These are phyloP conservation scores for Cercospora beticola DNA, from an alignment of 2,329 filamentous ascomycete species.

Conservation along the genomic window DNA sequence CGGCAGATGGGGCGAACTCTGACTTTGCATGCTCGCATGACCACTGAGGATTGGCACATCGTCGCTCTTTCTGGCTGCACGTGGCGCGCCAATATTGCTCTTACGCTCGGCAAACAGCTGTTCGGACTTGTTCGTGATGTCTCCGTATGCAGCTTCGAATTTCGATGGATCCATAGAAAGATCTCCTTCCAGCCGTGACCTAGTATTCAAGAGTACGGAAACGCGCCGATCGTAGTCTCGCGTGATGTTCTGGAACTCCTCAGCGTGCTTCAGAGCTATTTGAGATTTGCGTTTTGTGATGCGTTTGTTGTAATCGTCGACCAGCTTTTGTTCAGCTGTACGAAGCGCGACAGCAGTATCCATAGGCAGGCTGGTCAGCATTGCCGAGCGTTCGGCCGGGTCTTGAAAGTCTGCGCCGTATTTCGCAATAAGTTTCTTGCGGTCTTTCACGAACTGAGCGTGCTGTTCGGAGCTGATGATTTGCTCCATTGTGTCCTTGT, in stretches of 20 bases:
- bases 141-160: constrained; percentile 37
- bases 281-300: constrained; percentile 39
- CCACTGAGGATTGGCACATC: not conserved
- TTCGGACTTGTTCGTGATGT: constrained; percentile 30
- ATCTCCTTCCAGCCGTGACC: constrained; percentile 35
- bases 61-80: constrained; percentile 16
- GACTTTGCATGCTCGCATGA: not conserved
- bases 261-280: constrained; percentile 39
- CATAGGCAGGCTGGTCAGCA: constrained; percentile 29
- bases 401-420: constrained; percentile 31
- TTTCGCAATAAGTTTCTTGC: constrained; percentile 33
- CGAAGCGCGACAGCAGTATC: constrained; percentile 31
- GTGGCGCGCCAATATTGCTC: constrained; percentile 18
- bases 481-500: constrained; percentile 36
- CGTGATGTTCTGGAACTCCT: constrained; percentile 36
- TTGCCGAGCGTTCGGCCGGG: constrained; percentile 22
- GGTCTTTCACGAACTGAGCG: constrained; percentile 37
- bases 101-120: constrained; percentile 30
- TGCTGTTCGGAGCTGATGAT: constrained; percentile 34
- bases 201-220: constrained; percentile 33
- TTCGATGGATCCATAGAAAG: constrained; percentile 35
- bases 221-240: constrained; percentile 39
- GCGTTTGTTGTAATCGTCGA: constrained; percentile 36
- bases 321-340: constrained; percentile 36
- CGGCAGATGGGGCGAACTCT: not conserved